Base-by-base conservation (phyloP, 768 basidiomycete genomes). In the Vararia minispora region DNA sequence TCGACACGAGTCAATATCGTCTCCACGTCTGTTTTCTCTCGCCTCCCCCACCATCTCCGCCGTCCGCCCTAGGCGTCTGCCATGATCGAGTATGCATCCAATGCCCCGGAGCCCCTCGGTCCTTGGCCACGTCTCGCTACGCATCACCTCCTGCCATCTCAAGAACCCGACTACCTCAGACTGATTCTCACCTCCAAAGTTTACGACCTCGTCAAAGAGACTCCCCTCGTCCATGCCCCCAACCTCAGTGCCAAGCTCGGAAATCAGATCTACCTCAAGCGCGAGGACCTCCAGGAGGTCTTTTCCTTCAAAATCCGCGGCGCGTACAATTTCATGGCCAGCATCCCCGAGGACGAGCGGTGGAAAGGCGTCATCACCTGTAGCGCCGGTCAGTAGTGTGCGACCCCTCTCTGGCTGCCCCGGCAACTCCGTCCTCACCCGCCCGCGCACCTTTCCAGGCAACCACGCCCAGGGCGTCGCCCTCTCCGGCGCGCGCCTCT, bases 381-480 rank as follows among this genome's bases (percentile, higher is more conserved):
- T 55, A 94, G 89, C 57, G 95, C 95, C 42, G 94, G 92, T 95
- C n/a, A n/a, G n/a, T 62, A 76, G 87, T 79, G 62, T 68, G 69
- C 71, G 66, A 72, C 61, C 40, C 24, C 34, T 23, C 24, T 26
- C 27, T 21, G 28, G 22, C 28, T 12, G 30, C 37, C 42, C 17
- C 42, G 37, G 33, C 28, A 20, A 29, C 23, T 48, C 32, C 33
- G 48, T 42, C 40, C 35, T 28, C 33, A 16, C 16, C 33, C 16
- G 21, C 31, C 17, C 18, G 9, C 41, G 5, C 17, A 23, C 11
- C 17, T 30, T 16, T 31, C 3, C 57, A 97, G 95, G 95, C 20
- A 99, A 99, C 54, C 95, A 99, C 58, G 95, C 95, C 0, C 95
- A 99, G 59, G 95, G 95, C 18, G 95, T 99, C 35, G 95, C 95